Evolutionary conservation across 257 asterid species (phyloP), one percentile per base, ranked within the genome.

Genomic region (Striga asiatica): DNA sequence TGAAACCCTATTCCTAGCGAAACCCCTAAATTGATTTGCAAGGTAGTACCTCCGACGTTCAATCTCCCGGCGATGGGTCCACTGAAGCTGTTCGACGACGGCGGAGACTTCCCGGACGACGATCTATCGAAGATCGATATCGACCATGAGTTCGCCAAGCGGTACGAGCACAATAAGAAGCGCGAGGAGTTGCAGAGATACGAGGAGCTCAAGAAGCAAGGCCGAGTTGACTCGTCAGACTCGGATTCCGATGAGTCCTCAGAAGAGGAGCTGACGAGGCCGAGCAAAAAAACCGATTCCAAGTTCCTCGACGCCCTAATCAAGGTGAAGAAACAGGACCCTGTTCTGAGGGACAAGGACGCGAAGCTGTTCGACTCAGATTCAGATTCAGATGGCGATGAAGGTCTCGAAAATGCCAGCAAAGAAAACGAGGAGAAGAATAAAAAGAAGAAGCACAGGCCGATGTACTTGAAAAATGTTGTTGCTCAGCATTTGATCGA

Each of bases 381-480:
- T 38, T 81, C 85, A 6, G 94, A 68, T 1, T 71, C 76, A 0
- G 92, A 64, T 4, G 60, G 61, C 0, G 66, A 60, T 5, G 35
- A 38, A 18, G 58, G 50, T 14, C 11, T 27, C 41, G 71, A 18
- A 11, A 18, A 68, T 34, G 62, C 14, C 9, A 57, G 32, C 46
- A 69, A 56, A 14, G 37, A 8, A 27, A 54, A 42, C 16, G 61
- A 0, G 54, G 68, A 23, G 13, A 5, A 42, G 38, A 52, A 25
- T 17, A 73, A 75, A 60, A 76, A 66, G 75, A 58, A 77, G 66
- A 83, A 81, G 60, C n/a, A n/a, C n/a, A n/a, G n/a, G n/a, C 88
- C 89, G 0, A 54, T 68, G 88, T 78, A 81, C 70, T 80, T 91
- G 80, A 87, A 81, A 74, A 95, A 87, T 74, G 87, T 84, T 16